phyloP scores from a whole-genome alignment of 192 early-diverging fungal species.

The Diversispora eburnea region DNA sequence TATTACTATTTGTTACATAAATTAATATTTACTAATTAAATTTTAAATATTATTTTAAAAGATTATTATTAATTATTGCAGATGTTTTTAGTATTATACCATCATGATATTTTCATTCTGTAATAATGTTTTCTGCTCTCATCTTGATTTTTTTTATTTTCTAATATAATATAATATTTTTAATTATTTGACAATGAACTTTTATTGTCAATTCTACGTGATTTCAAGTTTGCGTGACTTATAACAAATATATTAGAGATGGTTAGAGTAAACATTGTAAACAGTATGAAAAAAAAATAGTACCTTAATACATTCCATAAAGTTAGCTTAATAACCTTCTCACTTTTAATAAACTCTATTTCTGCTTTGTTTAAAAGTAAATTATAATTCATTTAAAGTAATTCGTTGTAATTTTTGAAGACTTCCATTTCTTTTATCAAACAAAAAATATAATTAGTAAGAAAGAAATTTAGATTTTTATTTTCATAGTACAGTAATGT shows the following conservation, averaged over 20 bases:
- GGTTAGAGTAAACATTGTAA: background rate
- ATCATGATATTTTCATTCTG: no score
- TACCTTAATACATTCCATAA: conserved; percentile 12
- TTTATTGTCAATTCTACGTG: conserved; percentile 4
- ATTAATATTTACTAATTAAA: no score
- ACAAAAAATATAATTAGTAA: conserved; percentile 3
- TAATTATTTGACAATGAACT: background rate
- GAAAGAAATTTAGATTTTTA: conserved; percentile 3
- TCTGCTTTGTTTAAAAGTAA: background rate
- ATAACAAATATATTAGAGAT: background rate
- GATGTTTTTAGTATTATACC: no score
- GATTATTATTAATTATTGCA: no score
- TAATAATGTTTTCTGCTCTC: no score
- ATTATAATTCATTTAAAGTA: conserved; percentile 3
- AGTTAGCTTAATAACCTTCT: conserved; percentile 10
- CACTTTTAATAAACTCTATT: conserved; percentile 7
- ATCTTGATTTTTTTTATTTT: no score
- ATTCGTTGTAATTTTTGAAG: conserved; percentile 4
- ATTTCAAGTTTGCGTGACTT: conserved; percentile 19
- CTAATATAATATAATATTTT: background rate
- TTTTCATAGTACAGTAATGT: background rate
- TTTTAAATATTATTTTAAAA: no score
- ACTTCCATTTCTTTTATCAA: conserved; percentile 20
- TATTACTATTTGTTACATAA: no score
- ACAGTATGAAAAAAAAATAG: background rate